phyloP scores from a whole-genome alignment of 164 flowering plant species.

The Vitis riparia region DNA sequence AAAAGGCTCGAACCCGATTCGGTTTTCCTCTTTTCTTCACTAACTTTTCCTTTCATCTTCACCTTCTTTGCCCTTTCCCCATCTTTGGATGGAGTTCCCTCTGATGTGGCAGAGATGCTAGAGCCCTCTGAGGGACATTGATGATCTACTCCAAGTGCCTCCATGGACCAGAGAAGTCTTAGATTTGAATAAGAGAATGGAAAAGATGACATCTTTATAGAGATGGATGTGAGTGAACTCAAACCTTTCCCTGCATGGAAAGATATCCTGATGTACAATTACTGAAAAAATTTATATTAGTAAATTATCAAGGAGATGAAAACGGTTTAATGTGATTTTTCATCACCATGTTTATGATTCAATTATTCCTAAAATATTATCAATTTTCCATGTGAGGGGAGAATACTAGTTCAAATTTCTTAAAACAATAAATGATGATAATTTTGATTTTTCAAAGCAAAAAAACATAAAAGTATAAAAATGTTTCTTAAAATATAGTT shows the following conservation, averaged over 20 bases:
- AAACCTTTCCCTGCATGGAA: slow-evolving; percentile 7
- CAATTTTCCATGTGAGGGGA: not conserved
- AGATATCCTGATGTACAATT: slow-evolving; percentile 5
- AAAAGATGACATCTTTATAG: not conserved
- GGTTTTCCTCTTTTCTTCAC: not conserved
- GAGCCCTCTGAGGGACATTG: slow-evolving; percentile 22
- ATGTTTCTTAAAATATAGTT: too few relatives aligned
- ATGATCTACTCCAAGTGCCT: not conserved
- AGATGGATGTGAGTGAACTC: slow-evolving; percentile 16
- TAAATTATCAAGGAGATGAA: slow-evolving; percentile 6
- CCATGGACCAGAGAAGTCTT: slow-evolving; percentile 5
- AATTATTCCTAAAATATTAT: not conserved
- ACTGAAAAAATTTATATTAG: not conserved
- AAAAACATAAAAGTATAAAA: not conserved
- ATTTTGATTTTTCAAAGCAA: not conserved
- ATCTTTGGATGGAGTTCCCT: not conserved
- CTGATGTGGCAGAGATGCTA: slow-evolving; percentile 18
- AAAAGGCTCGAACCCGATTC: not conserved
- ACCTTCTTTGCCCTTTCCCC: not conserved
- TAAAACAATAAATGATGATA: not conserved
- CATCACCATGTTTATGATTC: not conserved
- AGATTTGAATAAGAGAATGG: not conserved
- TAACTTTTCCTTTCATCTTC: slow-evolving; percentile 7
- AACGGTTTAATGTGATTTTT: not conserved
- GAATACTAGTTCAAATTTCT: too few relatives aligned